Base-by-base conservation (phyloP, 371 early-diverging fungal genomes). In the Lichtheimia corymbifera region DNA sequence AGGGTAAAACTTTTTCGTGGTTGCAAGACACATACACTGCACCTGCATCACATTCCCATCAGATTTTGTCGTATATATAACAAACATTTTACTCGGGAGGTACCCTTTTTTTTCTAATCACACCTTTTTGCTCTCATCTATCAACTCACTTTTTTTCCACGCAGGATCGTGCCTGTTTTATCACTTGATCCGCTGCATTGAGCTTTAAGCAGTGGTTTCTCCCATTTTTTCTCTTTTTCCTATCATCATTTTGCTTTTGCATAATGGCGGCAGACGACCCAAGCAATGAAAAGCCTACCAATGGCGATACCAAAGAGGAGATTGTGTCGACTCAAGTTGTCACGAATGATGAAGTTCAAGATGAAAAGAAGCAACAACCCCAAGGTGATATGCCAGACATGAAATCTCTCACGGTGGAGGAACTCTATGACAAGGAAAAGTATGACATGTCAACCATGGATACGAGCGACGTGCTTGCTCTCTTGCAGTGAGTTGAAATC, bases 351-450 rank as follows among this genome's bases (percentile, higher is more conserved):
- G 49, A 56, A n/a, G 43, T 44, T n/a, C 25, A 14, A 7, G 47
- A 58, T 14, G 59, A 57, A 43, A 50, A 55, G 52, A 54, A 35
- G 7, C 22, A 17, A 43, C 22, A 22, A 15, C 18, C 44, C 2
- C 40, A 40, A 5, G 20, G 17, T 9, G 28, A 49, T 17, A 43
- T 63, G 50, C 71, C 61, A 1, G 61, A 61, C 12, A 61, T 61
- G 61, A 61, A 53, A 25, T 20, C 25, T 28, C 76, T 89, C 61
- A 86, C 87, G 50, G 84, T 86, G 59, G 82, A 88, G 59, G 90
- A 90, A 67, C 83, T 90, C 55, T 90, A 90, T 73, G 87, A 90
- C 79, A 90, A 90, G 79, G 89, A 90, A 44, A 90, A 90, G 72
- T 88, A 83, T 62, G 90, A 90, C 68, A 80, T 90, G 67, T 88